These are phyloP conservation scores for Myochromella boudieri DNA, from an alignment of 768 basidiomycete genomes.

Conservation along the genomic window DNA sequence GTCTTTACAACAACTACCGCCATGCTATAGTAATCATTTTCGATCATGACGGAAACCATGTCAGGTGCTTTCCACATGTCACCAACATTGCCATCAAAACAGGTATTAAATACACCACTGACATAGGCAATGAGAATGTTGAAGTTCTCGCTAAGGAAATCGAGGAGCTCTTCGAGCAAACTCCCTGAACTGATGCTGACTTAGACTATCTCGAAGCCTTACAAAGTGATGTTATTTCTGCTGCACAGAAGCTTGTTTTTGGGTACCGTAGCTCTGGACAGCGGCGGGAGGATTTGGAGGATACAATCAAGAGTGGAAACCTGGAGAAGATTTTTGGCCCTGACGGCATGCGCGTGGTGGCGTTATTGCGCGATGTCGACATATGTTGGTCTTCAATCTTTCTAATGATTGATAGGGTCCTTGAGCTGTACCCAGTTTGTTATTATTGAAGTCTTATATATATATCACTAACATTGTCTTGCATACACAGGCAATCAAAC, in stretches of 20 bases:
- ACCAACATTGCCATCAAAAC: slow-evolving; percentile 17
- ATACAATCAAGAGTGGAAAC: slow-evolving; percentile 13
- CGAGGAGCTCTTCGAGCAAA: not conserved
- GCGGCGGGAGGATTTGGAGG: slow-evolving; percentile 8
- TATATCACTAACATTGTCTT: not conserved
- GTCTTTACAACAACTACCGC: not conserved
- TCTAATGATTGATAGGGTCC: slow-evolving; percentile 28
- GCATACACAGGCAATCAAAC: slow-evolving; percentile 4
- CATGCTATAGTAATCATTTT: not conserved
- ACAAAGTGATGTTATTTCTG: slow-evolving; percentile 2
- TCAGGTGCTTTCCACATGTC: slow-evolving; percentile 22
- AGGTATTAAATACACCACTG: slow-evolving; percentile 8
- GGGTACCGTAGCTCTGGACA: slow-evolving; percentile 16
- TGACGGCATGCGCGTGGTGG: slow-evolving; percentile 9
- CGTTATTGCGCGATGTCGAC: slow-evolving; percentile 26
- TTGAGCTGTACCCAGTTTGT: slow-evolving; percentile 22
- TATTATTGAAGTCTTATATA: not conserved
- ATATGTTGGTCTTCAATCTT: slow-evolving; percentile 31
- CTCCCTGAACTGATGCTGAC: not conserved
- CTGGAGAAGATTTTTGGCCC: not conserved
- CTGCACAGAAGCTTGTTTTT: slow-evolving; percentile 9
- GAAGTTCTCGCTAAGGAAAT: not conserved
- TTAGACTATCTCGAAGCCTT: slow-evolving; percentile 1
- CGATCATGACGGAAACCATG: slow-evolving; percentile 1
- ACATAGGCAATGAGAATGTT: not conserved